Percentiles rank a stretch among this genome's conserved stretches.
These are phyloP conservation scores for Penicillium sp. DNA, from an alignment of 2,329 filamentous ascomycete species.

Conservation along the genomic window DNA sequence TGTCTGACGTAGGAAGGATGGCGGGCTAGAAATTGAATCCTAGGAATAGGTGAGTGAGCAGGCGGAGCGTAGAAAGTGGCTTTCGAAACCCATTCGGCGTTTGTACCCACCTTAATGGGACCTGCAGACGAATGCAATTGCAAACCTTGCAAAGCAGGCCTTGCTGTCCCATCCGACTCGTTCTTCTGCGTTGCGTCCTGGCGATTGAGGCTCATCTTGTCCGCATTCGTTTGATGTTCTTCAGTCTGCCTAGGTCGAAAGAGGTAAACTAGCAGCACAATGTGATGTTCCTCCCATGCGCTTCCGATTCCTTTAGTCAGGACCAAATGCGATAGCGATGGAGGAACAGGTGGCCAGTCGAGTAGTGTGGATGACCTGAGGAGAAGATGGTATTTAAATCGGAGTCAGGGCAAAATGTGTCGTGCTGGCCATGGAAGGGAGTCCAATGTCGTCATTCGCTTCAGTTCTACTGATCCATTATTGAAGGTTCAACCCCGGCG, in stretches of 20 bases:
- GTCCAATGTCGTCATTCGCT: conserved; percentile 8
- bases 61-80: background rate
- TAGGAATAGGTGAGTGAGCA: conserved; percentile 7
- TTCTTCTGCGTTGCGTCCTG: conserved; percentile 27
- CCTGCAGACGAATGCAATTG: conserved; percentile 24
- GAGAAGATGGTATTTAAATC: conserved; percentile 4
- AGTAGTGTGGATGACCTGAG: background rate
- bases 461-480: conserved; percentile 22
- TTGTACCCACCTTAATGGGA: conserved; percentile 25
- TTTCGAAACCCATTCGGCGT: background rate
- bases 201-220: conserved; percentile 40
- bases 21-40: conserved; percentile 19
- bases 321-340: background rate
- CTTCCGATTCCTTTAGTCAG: background rate
- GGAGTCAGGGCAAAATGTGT: conserved; percentile 5
- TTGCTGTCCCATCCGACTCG: conserved; percentile 19
- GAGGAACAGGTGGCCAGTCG: background rate
- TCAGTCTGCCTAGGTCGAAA: background rate
- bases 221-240: conserved; percentile 3
- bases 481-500: conserved; percentile 6
- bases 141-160: conserved; percentile 21
- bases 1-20: conserved; percentile 26
- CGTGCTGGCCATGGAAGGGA: conserved; percentile 26
- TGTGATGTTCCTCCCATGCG: background rate
- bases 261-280: background rate